Percentiles rank a stretch among this genome's conserved stretches.
These are phyloP conservation scores for Leucaena leucocephala DNA, from an alignment of 306 rosid genomes.

Conservation along the genomic window DNA sequence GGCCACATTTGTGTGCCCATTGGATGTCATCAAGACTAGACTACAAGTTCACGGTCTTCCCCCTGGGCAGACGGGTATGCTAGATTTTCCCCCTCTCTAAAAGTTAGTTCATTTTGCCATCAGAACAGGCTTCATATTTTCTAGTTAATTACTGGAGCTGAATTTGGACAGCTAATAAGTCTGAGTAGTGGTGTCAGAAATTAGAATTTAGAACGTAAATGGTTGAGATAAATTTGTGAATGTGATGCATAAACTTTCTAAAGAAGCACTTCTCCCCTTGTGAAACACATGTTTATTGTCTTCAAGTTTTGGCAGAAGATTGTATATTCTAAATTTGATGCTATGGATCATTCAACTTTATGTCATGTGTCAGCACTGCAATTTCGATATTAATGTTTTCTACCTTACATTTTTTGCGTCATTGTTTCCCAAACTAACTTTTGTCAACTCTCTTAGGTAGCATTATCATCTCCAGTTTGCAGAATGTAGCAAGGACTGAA, in stretches of 20 bases:
- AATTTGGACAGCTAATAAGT: conserved; percentile 21
- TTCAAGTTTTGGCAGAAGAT: conserved; percentile 16
- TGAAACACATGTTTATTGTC: conserved; percentile 12
- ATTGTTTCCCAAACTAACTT: conserved; percentile 26
- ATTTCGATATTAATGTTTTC: conserved; percentile 1
- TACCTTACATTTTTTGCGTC: conserved; percentile 6
- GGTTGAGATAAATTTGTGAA: conserved; percentile 12
- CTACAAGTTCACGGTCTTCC: conserved; percentile 95
- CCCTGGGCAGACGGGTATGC: conserved; percentile 69
- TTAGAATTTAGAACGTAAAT: background rate
- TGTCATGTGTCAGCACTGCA: background rate
- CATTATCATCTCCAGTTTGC: conserved; percentile 73
- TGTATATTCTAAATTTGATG: background rate
- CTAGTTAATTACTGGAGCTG: background rate
- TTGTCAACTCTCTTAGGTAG: conserved; percentile 60
- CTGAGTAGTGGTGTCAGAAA: background rate
- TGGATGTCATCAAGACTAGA: conserved; percentile 99
- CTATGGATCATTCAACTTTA: conserved; percentile 21
- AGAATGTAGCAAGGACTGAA: conserved; percentile 70
- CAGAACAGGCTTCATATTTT: background rate
- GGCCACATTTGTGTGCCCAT: conserved; percentile 91
- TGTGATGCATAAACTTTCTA: background rate
- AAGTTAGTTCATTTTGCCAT: background rate
- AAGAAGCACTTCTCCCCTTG: conserved; percentile 23
- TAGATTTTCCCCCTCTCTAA: background rate